A percentile compares a stretch with the other conserved stretches of the same genome.
Evolutionary conservation across 2,329 filamentous ascomycete genomes (phyloP).

Genomic region (Apiospora pterosperma): DNA sequence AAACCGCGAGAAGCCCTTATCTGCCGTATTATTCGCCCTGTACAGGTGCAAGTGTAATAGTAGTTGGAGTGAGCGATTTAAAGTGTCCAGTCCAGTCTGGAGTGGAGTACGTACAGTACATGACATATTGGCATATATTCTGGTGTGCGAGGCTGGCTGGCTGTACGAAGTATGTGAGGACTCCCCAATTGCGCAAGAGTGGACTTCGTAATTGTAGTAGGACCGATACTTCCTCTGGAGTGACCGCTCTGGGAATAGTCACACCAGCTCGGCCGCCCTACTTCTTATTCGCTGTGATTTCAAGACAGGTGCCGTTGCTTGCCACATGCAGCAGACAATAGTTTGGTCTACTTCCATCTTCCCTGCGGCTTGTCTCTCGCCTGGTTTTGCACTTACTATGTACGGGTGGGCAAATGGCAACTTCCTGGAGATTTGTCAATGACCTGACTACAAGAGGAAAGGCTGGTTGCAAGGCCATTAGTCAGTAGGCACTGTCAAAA

Average conservation of each 20-base stretch:
- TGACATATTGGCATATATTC: background rate
- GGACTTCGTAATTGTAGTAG: background rate
- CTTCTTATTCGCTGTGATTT: background rate
- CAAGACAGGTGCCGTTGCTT: background rate
- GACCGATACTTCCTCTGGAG: background rate
- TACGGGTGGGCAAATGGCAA: background rate
- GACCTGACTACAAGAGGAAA: background rate
- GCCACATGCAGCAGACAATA: background rate
- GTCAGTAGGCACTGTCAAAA: background rate
- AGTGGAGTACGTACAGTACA: background rate
- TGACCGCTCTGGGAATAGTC: background rate
- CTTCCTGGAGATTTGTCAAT: background rate
- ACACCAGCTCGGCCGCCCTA: background rate
- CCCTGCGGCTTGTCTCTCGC: background rate
- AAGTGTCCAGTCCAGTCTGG: background rate
- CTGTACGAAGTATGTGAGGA: no score
- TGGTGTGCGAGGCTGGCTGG: background rate
- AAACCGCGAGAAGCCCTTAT: background rate
- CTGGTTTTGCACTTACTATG: background rate
- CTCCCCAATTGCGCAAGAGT: background rate
- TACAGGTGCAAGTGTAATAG: background rate
- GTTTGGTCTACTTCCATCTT: no score
- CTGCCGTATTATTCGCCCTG: background rate
- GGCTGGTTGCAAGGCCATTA: background rate
- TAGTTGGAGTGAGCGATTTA: constrained; percentile 1